Base-by-base conservation (phyloP, 148 eudicot genomes). In the Amaranthus cruentus region DNA sequence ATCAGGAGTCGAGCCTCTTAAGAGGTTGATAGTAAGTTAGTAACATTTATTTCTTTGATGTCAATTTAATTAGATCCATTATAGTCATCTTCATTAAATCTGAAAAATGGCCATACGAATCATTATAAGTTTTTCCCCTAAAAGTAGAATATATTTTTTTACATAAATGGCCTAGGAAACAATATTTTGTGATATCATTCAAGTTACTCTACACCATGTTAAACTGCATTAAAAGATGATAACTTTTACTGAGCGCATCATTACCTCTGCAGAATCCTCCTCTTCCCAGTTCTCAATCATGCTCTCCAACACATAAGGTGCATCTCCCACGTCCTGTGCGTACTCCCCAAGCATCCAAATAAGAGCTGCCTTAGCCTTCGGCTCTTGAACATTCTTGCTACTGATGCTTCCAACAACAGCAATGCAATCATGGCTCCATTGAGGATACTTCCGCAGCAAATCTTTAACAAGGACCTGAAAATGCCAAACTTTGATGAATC, bases 261-360 rank as follows among this genome's bases (percentile, higher is more conserved):
- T 81, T 75, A 96, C 99, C 99, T 92, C 99, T 3, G 99, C 86
- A 63, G 99, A 96, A 78, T 80, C 78, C 83, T 96, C 99, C 81
- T 96, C 99, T 69, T 96, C 99, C 99, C 96, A 92, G 76, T 84
- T 84, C 74, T 96, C 99, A 61, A 89, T 77, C 67, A 92, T 77
- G 79, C 92, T 80, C 75, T 96, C 97, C 82, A 96, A 79, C 65
- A 84, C 84, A 78, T 96, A 96, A 18, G 99, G 99, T 84, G 96
- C 96, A 79, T 96, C 99, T 56, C 87, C 92, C 99, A 96, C 90
- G 72, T 92, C 99, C 76, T 92, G 89, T 70, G 96, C 94, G 90
- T 96, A 96, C 78, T 96, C 97, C 71, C 99, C 99, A 73, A 96
- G 84, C 97, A 96, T 96, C 99, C 99, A 96, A 79, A 96, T 92